Percentiles rank a stretch among this genome's conserved stretches.
These are phyloP conservation scores for Herpotrichia juniperi DNA, from an alignment of 2,329 filamentous ascomycete species.

Conservation along the genomic window DNA sequence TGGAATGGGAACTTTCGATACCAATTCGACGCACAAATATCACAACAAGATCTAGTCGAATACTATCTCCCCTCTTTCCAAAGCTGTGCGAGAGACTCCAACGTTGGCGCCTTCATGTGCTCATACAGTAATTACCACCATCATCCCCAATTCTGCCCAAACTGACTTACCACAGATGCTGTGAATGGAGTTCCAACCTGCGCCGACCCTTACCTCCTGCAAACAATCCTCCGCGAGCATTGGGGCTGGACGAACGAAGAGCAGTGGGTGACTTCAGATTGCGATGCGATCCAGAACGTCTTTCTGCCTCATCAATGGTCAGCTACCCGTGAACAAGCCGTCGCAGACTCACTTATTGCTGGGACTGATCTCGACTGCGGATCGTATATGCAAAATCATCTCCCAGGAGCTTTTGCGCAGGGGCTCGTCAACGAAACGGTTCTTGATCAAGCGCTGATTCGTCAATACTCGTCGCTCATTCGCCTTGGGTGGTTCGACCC, in stretches of 20 bases:
- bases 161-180: slow-evolving; percentile 45
- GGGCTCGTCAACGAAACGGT: slow-evolving; percentile 52
- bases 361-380: slow-evolving; percentile 63
- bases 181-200: slow-evolving; percentile 71
- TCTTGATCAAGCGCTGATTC: slow-evolving; percentile 57
- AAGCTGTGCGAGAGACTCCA: slow-evolving; percentile 52
- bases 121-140: slow-evolving; percentile 50
- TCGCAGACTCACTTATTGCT: slow-evolving; percentile 56
- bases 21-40: slow-evolving; percentile 63
- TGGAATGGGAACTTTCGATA: slow-evolving; percentile 43
- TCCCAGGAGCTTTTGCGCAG: slow-evolving; percentile 51
- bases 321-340: slow-evolving; percentile 52
- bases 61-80: slow-evolving; percentile 73
- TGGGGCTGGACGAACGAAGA: slow-evolving; percentile 68
- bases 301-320: slow-evolving; percentile 56
- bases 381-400: slow-evolving; percentile 53
- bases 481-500: slow-evolving; percentile 65
- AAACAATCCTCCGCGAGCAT: slow-evolving; percentile 67
- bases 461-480: slow-evolving; percentile 62
- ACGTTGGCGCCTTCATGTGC: slow-evolving; percentile 60
- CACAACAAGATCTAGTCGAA: slow-evolving; percentile 67
- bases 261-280: slow-evolving; percentile 70
- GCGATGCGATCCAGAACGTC: slow-evolving; percentile 67
- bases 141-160: background rate
- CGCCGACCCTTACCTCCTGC: slow-evolving; percentile 66